Conservation (phyloP, 2,329 filamentous ascomycete species). For the Penicillium glabrum region DNA sequence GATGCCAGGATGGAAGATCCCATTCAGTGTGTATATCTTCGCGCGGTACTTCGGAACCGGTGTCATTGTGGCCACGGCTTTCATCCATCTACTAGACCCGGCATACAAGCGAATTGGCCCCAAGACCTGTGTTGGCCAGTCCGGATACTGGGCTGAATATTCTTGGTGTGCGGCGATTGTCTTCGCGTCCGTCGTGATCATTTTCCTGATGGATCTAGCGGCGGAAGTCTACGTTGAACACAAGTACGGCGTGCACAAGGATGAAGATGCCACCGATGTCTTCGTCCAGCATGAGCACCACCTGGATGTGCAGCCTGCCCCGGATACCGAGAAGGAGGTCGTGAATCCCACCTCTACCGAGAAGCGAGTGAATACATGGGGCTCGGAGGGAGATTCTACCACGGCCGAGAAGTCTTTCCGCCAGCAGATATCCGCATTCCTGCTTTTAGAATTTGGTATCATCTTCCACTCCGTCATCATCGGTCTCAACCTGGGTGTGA, state of each 20-base stretch:
- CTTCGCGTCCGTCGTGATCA: slow-evolving; percentile 47
- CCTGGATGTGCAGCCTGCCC: neutral
- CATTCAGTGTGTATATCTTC: slow-evolving; percentile 45
- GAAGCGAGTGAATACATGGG: neutral
- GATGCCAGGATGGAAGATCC: slow-evolving; percentile 35
- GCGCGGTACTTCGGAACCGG: slow-evolving; percentile 48
- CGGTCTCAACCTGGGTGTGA: slow-evolving; percentile 60
- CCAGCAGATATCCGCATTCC: slow-evolving; percentile 39
- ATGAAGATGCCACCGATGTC: slow-evolving; percentile 9
- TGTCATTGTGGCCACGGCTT: slow-evolving; percentile 49
- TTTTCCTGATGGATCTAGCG: slow-evolving; percentile 40
- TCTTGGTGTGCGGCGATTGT: slow-evolving; percentile 54
- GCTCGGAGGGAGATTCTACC: neutral
- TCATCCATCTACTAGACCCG: slow-evolving; percentile 48
- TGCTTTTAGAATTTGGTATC: slow-evolving; percentile 59
- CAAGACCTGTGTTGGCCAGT: slow-evolving; percentile 52
- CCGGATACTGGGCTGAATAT: slow-evolving; percentile 51
- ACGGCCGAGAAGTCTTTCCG: slow-evolving; percentile 28
- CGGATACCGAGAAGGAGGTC: slow-evolving; percentile 6
- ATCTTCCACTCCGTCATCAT: slow-evolving; percentile 66
- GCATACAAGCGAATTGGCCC: slow-evolving; percentile 46
- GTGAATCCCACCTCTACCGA: neutral
- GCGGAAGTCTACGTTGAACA: slow-evolving; percentile 20
- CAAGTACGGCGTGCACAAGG: slow-evolving; percentile 17
- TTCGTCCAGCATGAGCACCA: slow-evolving; percentile 8